These are phyloP conservation scores for Ilex aquifolium DNA, from an alignment of 257 asterid species.

Conservation along the genomic window DNA sequence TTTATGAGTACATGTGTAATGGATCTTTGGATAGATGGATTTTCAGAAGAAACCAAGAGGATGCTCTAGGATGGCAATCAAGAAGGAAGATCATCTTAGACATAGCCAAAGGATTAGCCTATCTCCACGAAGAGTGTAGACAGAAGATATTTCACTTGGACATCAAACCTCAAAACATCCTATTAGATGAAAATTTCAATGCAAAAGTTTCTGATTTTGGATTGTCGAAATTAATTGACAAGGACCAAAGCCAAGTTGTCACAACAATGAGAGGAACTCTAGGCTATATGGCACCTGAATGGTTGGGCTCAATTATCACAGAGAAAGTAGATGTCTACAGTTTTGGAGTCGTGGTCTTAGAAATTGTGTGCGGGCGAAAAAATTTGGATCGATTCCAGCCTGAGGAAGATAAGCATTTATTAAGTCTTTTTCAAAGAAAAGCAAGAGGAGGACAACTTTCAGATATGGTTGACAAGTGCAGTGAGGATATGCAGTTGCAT, in stretches of 20 bases:
- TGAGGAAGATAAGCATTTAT: not conserved
- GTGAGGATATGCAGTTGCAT: not conserved
- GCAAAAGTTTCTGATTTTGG: not conserved
- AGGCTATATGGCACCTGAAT: not conserved
- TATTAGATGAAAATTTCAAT: not conserved
- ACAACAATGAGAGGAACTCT: not conserved
- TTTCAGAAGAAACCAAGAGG: not conserved
- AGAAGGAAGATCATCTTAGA: not conserved
- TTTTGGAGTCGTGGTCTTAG: too few species aligned
- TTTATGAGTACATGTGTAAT: constrained; percentile 1
- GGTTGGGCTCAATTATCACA: not conserved
- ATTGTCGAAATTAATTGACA: not conserved
- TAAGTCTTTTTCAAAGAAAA: not conserved
- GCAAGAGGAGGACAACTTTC: not conserved
- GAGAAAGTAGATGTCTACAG: constrained; percentile 1
- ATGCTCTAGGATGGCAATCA: not conserved
- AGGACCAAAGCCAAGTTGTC: not conserved
- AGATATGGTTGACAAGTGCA: not conserved
- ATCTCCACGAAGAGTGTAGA: not conserved
- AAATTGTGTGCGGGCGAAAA: not conserved
- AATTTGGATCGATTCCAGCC: not conserved
- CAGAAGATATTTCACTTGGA: not conserved
- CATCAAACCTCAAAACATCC: too few species aligned
- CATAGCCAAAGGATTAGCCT: not conserved
- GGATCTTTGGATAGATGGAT: too few species aligned